Evolutionary conservation across 805 yeast species (phyloP).

Genomic region (Cyberlindnera xishuangbannaensis): DNA sequence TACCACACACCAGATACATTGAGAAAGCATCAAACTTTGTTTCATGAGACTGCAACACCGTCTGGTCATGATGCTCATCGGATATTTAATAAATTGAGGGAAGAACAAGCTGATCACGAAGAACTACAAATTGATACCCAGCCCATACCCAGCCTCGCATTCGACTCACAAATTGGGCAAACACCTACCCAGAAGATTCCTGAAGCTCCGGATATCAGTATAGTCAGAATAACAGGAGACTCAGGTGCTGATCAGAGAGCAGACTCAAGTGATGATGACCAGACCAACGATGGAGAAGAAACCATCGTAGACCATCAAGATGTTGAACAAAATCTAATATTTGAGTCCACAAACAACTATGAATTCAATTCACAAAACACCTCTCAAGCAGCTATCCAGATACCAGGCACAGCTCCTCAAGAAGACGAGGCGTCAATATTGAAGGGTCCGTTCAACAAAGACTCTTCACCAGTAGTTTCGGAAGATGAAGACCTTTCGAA

Average conservation of each 20-base stretch:
- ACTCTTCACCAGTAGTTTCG: slow-evolving; percentile 19
- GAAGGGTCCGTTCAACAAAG: neutral
- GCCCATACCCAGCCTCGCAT: slow-evolving; percentile 15
- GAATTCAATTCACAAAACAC: neutral
- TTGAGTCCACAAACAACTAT: slow-evolving; percentile 1
- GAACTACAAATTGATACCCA: slow-evolving; percentile 20
- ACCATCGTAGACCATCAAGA: slow-evolving; percentile 5
- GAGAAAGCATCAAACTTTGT: neutral
- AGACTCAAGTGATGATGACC: neutral
- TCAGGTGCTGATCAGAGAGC: neutral
- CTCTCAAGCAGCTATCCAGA: slow-evolving; percentile 20
- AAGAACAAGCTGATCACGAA: slow-evolving; percentile 13
- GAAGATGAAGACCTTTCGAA: slow-evolving; percentile 18
- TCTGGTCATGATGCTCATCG: slow-evolving; percentile 11
- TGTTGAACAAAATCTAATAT: neutral
- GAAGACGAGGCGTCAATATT: slow-evolving; percentile 3
- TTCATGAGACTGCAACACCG: slow-evolving; percentile 5
- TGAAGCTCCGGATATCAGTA: neutral
- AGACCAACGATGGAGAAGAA: slow-evolving; percentile 4
- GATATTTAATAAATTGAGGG: slow-evolving; percentile 18
- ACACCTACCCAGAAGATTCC: slow-evolving; percentile 5
- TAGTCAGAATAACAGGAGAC: neutral
- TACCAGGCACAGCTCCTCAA: slow-evolving; percentile 23
- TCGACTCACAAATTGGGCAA: slow-evolving; percentile 9
- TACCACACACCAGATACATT: slow-evolving; percentile 17